phyloP scores from a whole-genome alignment of 331 rosid genomes.

The Dryas integrifolia region DNA sequence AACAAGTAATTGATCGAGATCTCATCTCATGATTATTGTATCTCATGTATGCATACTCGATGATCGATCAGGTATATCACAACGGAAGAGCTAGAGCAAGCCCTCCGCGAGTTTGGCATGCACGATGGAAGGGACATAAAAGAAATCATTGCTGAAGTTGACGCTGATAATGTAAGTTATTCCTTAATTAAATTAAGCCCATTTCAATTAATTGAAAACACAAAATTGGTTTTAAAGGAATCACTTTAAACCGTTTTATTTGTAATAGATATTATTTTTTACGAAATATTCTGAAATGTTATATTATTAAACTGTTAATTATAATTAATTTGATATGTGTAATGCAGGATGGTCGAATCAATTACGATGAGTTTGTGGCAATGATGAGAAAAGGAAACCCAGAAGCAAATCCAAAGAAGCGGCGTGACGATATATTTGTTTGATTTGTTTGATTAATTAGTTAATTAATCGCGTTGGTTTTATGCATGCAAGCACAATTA shows the following conservation, averaged over 20 bases:
- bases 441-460: slow-evolving; percentile 34
- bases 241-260: too few relatives aligned
- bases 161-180: slow-evolving; percentile 67
- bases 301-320: too few relatives aligned
- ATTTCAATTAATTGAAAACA: not conserved
- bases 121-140: slow-evolving; percentile 82
- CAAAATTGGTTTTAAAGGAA: not conserved
- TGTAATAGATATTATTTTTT: too few relatives aligned
- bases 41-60: not conserved
- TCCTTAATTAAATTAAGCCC: not conserved
- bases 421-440: slow-evolving; percentile 62
- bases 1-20: not conserved
- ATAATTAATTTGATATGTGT: not conserved
- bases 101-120: slow-evolving; percentile 77
- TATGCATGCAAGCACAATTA: too few relatives aligned
- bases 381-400: slow-evolving; percentile 94
- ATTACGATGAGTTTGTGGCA: slow-evolving; percentile 86
- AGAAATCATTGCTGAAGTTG: slow-evolving; percentile 80
- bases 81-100: slow-evolving; percentile 87
- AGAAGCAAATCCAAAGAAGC: slow-evolving; percentile 63
- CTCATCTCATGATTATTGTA: not conserved
- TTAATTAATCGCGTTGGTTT: not conserved
- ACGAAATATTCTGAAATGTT: too few relatives aligned
- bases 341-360: slow-evolving; percentile 82
- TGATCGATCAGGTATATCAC: slow-evolving; percentile 59